These are phyloP conservation scores for Claviceps purpurea DNA, from an alignment of 2,329 filamentous ascomycete genomes.

Conservation along the genomic window DNA sequence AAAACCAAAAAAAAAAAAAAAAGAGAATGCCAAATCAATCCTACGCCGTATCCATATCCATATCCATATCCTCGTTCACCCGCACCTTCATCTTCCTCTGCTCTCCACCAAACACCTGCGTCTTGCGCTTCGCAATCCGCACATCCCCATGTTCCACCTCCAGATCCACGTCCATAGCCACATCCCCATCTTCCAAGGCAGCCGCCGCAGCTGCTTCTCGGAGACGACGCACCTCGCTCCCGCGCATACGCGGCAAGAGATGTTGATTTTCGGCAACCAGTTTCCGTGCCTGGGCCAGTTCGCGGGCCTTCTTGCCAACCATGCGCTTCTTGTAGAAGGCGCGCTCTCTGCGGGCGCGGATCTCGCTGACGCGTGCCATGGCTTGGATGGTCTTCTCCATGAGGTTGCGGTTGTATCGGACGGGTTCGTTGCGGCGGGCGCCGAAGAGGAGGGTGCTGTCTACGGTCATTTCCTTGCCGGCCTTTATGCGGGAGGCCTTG, in stretches of 20 bases:
- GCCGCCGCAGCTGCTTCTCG: constrained; percentile 39
- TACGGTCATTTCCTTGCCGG: constrained; percentile 81
- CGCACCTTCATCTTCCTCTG: constrained; percentile 25
- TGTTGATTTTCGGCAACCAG: constrained; percentile 87
- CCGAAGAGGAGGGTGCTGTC: constrained; percentile 89
- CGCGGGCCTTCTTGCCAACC: constrained; percentile 75
- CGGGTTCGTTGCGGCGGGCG: constrained; percentile 82
- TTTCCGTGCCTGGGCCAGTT: constrained; percentile 69
- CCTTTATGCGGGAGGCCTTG: constrained; percentile 70
- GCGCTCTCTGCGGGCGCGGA: constrained; percentile 69
- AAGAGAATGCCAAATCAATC: background rate
- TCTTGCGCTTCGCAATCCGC: constrained; percentile 15
- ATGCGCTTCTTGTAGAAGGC: constrained; percentile 91
- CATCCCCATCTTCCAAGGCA: constrained; percentile 31
- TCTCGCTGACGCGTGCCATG: constrained; percentile 83
- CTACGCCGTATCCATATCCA: constrained; percentile 22
- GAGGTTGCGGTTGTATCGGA: constrained; percentile 91
- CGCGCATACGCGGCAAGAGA: constrained; percentile 62
- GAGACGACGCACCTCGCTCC: constrained; percentile 46
- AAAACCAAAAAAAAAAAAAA: background rate
- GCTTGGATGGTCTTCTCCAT: constrained; percentile 77
- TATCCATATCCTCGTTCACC: constrained; percentile 22
- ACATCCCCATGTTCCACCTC: constrained; percentile 11
- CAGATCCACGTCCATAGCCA: constrained; percentile 30
- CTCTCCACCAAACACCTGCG: constrained; percentile 30